Evolutionary conservation across 169 alveolate species (phyloP), one percentile per base, ranked within the genome.

Genomic region (Cryptosporidium tyzzeri): DNA sequence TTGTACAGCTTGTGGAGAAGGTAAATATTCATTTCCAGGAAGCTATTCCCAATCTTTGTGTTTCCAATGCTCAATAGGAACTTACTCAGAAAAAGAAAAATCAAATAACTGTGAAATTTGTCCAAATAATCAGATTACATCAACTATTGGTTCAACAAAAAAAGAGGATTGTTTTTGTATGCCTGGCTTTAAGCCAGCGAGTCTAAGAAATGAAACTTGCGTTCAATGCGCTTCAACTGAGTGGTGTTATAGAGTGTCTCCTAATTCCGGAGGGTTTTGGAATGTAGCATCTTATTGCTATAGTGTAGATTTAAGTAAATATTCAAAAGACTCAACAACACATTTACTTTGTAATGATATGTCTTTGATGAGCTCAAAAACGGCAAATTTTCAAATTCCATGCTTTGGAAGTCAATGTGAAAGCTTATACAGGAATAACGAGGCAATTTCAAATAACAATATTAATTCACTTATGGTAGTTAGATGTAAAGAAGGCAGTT

Each of bases 221-320:
- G 45, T 29, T 41, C 0, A 31, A 80, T 80, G 89, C 41, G 59
- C 45, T 62, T 31, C 51, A 37, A 44, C 37, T 18, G 89, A 80
- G 48, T 80, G 89, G 89, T 80, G 89, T 23, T 80, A 61, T 44
- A 29, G 23, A 44, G 29, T 14, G 0, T 8, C 35, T 44, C 69
- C 89, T 5, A 41, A 14, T 39, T 58, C 50, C 26, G 89, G 89
- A 18, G 89, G 89, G 59, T 80, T 80, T 65, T 80, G 89, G 89
- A 80, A 80, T 44, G 80, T 80, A 10, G 89, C 89, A 26, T 80
- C 89, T 80, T 80, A 61, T 26, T 80, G 89, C 48, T 65, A 31
- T 26, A 61, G 80, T 41, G 33, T 80, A 21, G 89, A 65, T 37
- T 62, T 80, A 21, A 48, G 44, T n/a, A 33, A 67, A 9, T 80